These are phyloP conservation scores for Phalaenopsis equestris DNA, from an alignment of 106 monocot genomes.

Conservation along the genomic window DNA sequence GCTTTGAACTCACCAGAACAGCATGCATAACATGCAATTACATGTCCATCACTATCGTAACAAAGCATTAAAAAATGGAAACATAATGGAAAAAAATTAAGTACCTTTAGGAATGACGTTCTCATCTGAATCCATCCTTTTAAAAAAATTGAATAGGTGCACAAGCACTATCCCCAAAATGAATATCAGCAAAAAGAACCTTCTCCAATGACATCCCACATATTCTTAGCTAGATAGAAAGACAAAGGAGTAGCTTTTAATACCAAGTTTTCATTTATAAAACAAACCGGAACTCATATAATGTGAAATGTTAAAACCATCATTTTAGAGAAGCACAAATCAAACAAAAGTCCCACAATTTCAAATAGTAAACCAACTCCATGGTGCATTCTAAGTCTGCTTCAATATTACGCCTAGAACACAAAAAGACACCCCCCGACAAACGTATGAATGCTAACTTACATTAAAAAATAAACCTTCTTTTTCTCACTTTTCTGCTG, in stretches of 20 bases:
- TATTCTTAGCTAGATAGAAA: not conserved
- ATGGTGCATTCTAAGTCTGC: not conserved
- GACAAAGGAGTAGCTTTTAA: not conserved
- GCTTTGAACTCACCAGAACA: not conserved
- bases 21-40: not conserved
- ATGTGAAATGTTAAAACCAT: not conserved
- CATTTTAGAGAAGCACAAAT: not conserved
- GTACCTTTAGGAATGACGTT: conserved; percentile 1
- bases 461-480: not conserved
- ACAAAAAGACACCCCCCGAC: not conserved
- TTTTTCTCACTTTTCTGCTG: not conserved
- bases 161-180: not conserved
- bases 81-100: not conserved
- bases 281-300: not conserved
- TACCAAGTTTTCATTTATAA: not conserved
- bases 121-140: conserved; percentile 8
- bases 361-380: not conserved
- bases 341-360: not conserved
- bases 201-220: not conserved
- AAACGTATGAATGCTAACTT: not conserved
- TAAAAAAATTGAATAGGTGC: conserved; percentile 1
- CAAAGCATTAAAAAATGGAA: not conserved
- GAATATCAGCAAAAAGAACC: not conserved
- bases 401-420: not conserved
- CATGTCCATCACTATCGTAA: not conserved